A percentile compares a stretch with the other conserved stretches of the same genome.
These are phyloP conservation scores for Kodamaea fungicola DNA, from an alignment of 1,139 yeast genomes.

Conservation along the genomic window DNA sequence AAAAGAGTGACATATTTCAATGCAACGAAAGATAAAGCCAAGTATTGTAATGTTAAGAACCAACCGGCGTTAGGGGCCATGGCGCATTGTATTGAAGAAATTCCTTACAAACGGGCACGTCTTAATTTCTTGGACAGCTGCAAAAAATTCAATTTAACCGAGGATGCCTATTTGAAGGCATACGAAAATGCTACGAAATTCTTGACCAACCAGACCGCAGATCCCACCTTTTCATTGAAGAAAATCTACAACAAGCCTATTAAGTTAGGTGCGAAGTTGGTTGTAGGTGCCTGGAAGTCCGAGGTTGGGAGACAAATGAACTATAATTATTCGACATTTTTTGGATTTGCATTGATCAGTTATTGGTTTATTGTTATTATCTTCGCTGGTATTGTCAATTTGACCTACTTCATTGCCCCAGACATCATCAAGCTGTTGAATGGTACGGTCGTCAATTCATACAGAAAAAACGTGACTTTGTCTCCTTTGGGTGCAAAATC, in stretches of 20 bases:
- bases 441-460: slow-evolving; percentile 31
- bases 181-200: slow-evolving; percentile 35
- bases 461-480: slow-evolving; percentile 42
- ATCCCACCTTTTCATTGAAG: slow-evolving; percentile 24
- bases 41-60: slow-evolving; percentile 28
- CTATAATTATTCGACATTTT: slow-evolving; percentile 45
- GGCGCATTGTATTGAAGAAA: slow-evolving; percentile 30
- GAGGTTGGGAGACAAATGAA: slow-evolving; percentile 36
- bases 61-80: slow-evolving; percentile 40
- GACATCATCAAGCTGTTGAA: slow-evolving; percentile 24
- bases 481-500: slow-evolving; percentile 45
- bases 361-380: slow-evolving; percentile 45
- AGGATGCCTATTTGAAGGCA: slow-evolving; percentile 26
- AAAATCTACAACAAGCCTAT: slow-evolving; percentile 31
- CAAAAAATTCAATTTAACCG: slow-evolving; percentile 23
- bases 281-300: slow-evolving; percentile 33
- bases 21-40: slow-evolving; percentile 18
- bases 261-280: slow-evolving; percentile 16
- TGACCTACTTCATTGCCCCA: slow-evolving; percentile 33
- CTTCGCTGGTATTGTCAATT: slow-evolving; percentile 42
- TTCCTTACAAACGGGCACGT: slow-evolving; percentile 23
- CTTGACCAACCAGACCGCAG: slow-evolving; percentile 25
- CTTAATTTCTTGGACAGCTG: slow-evolving; percentile 24
- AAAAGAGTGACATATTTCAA: slow-evolving; percentile 26
- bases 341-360: slow-evolving; percentile 46